Conservation (phyloP, 2,329 filamentous ascomycete genomes). For the Myriosclerotinia duriaeana region DNA sequence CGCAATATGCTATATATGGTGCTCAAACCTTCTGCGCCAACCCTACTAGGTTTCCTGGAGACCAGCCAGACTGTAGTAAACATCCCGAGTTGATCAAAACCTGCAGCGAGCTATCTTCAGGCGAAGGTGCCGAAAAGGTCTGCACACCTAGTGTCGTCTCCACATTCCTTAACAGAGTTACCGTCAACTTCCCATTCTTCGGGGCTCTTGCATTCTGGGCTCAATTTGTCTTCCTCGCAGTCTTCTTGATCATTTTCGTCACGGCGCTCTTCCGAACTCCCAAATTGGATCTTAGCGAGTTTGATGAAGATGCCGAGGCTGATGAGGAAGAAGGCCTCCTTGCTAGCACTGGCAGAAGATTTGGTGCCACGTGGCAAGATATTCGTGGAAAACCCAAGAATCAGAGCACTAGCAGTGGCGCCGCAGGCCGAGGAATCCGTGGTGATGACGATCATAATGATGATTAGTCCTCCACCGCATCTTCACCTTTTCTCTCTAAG, state of each 20-base stretch:
- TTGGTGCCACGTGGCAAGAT: conserved; percentile 86
- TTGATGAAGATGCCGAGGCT: conserved; percentile 86
- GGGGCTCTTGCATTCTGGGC: conserved; percentile 94
- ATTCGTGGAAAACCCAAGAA: conserved; percentile 55
- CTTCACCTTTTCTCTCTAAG: not conserved
- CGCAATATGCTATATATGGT: conserved; percentile 91
- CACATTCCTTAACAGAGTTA: conserved; percentile 89
- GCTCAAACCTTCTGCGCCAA: conserved; percentile 91
- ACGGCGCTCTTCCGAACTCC: conserved; percentile 80
- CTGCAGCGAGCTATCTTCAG: conserved; percentile 75
- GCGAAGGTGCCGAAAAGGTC: conserved; percentile 70
- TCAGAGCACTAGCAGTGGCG: conserved; percentile 23
- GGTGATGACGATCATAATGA: conserved; percentile 29
- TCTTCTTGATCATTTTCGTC: conserved; percentile 80
- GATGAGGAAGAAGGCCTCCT: conserved; percentile 93
- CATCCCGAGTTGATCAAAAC: conserved; percentile 71
- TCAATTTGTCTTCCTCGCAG: conserved; percentile 83
- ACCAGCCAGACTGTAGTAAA: conserved; percentile 72
- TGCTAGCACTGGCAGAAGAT: conserved; percentile 76
- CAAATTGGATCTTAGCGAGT: conserved; percentile 68
- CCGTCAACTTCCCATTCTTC: conserved; percentile 93
- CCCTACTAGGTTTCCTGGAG: conserved; percentile 58
- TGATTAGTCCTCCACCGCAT: not conserved
- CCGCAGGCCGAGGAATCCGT: conserved; percentile 31
- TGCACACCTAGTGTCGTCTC: conserved; percentile 91